phyloP scores from a whole-genome alignment of 192 early-diverging fungal species.

The Coemansia sp. region DNA sequence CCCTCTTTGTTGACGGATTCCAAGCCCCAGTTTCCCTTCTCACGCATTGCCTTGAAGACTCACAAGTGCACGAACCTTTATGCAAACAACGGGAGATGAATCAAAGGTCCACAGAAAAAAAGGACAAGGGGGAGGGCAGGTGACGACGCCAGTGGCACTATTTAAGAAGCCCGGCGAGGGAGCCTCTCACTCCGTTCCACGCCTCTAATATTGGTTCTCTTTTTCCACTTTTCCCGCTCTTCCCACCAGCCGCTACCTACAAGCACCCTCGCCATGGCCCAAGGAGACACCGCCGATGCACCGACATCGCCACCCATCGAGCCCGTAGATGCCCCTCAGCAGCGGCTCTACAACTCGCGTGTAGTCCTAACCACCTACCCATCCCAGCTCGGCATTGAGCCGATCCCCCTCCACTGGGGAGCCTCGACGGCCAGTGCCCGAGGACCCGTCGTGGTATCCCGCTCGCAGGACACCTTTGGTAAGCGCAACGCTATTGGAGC shows the following conservation, averaged over 20 bases:
- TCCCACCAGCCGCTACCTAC: background rate
- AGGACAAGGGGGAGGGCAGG: background rate
- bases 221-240: background rate
- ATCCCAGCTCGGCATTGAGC: conserved; percentile 66
- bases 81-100: background rate
- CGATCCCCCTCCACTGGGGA: conserved; percentile 76
- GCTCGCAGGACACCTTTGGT: conserved; percentile 69
- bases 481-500: conserved; percentile 94
- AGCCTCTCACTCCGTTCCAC: background rate
- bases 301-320: background rate
- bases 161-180: background rate
- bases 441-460: conserved; percentile 85
- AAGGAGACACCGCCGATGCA: background rate
- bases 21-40: background rate
- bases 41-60: conserved; percentile 1
- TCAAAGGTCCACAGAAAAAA: background rate
- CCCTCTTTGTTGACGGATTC: background rate
- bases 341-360: conserved; percentile 56
- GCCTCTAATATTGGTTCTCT: background rate
- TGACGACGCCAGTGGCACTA: background rate
- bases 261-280: background rate
- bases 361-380: conserved; percentile 74
- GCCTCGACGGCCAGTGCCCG: conserved; percentile 66
- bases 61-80: background rate
- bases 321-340: conserved; percentile 1